Base-by-base conservation (phyloP, 2,329 filamentous ascomycete species). In the Orbilia javanica region DNA sequence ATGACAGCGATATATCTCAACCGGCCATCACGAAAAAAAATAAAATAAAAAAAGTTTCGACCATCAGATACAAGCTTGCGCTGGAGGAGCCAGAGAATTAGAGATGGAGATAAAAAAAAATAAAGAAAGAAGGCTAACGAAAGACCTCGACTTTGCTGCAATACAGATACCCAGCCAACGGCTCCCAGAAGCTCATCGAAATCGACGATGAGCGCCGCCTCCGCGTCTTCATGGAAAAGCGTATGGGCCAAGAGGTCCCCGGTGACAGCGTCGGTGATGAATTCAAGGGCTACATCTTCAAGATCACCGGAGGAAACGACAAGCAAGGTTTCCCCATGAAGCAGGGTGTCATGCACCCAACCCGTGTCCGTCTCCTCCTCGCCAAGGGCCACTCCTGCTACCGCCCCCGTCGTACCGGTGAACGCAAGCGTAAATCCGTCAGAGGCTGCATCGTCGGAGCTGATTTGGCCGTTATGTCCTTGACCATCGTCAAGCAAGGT, bases 241-340 rank as follows among this genome's bases (percentile, higher is more conserved):
- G 91, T 88, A 96, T 96, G 93, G 93, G 93, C 85, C 90, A 91
- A 84, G 93, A 97, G 89, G 93, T 99, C 84, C 88, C 92, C 83
- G 96, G 92, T 85, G 96, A 99, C 89, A 92, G 91, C 85, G 90
- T 99, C 85, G 96, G 96, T 85, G 94, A 98, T 86, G 96, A 99
- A 89, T 99, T 97, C 93, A 97, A 97, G 90, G 96, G 96, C 87
- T 99, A 99, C 90, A 91, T 99, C 89, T 94, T 99, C 92, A 92
- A 91, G 86, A 98, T 99, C 89, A 99, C 96, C 84, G 96, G 96
- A 85, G 96, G 96, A 86, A 99, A 99, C 92, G 96, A 99, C 93
- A 99, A 99, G 93, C 96, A 99, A 90, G 96, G 96, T 89, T 99
- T 99, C 91, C 96, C 96, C 84, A 99, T 99, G 96, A 99, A 99